A percentile compares a stretch with the other conserved stretches of the same genome.
Conservation (phyloP, 23 red algal species). For the Pyropia yezoensis region DNA sequence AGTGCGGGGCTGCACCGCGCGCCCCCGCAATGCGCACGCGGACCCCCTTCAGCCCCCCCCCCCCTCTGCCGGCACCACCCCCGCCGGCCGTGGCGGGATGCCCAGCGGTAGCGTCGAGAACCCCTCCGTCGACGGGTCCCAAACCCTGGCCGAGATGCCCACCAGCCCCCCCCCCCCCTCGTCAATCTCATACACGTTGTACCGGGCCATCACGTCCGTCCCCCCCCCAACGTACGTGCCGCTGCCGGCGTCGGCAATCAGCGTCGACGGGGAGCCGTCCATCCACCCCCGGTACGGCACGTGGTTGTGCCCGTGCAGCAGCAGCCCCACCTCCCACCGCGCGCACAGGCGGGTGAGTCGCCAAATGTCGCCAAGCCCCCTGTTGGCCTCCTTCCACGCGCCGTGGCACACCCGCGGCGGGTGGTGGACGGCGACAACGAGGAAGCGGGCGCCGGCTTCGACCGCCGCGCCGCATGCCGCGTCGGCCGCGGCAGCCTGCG, state of each 20-base stretch:
- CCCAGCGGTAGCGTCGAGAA: no score
- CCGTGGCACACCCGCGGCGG: constrained; percentile 19
- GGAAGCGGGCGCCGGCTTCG: background rate
- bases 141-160: no score
- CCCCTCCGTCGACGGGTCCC: no score
- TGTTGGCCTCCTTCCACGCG: constrained; percentile 7
- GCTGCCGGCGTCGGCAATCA: constrained; percentile 20
- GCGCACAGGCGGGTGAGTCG: background rate
- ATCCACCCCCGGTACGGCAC: constrained; percentile 32
- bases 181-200: constrained; percentile 29
- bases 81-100: no score
- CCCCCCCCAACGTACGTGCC: constrained; percentile 17
- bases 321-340: constrained; percentile 14
- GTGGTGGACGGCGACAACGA: constrained; percentile 21
- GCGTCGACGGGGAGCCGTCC: constrained; percentile 20
- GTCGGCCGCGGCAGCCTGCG: no score
- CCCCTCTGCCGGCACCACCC: no score
- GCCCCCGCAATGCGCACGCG: no score
- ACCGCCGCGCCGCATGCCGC: background rate
- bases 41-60: no score
- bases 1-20: no score
- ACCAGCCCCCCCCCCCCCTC: background rate
- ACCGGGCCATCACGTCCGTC: constrained; percentile 19
- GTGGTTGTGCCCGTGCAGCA: constrained; percentile 51
- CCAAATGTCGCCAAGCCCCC: constrained; percentile 26